A percentile compares a stretch with the other conserved stretches of the same genome.
Evolutionary conservation across 164 flowering plant genomes (phyloP).

Genomic region (Sedum album): DNA sequence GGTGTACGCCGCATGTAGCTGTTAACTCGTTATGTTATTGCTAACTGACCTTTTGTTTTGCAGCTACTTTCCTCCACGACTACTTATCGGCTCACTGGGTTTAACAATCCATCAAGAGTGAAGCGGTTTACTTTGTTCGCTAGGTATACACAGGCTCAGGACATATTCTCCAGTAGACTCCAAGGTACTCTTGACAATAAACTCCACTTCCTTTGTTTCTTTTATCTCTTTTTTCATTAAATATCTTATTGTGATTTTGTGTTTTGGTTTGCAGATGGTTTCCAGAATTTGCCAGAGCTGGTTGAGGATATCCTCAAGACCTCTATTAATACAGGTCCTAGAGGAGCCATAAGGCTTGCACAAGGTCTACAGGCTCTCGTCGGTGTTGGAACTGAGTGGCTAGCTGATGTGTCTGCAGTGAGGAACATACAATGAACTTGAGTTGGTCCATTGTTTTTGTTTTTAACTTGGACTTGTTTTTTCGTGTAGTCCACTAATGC

Average conservation of each 20-base stretch:
- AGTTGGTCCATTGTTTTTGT: neutral
- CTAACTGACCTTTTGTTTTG: neutral
- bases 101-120: slow-evolving; percentile 13
- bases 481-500: slow-evolving; percentile 44
- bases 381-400: slow-evolving; percentile 92
- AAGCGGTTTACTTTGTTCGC: slow-evolving; percentile 30
- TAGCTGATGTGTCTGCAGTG: slow-evolving; percentile 74
- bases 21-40: neutral
- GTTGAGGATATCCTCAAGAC: slow-evolving; percentile 88
- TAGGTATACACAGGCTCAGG: slow-evolving; percentile 56
- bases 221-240: neutral
- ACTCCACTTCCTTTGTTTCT: neutral
- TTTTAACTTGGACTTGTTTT: neutral
- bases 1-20: neutral
- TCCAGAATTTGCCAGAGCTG: slow-evolving; percentile 72
- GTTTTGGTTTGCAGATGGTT: slow-evolving; percentile 30
- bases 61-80: slow-evolving; percentile 26
- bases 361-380: slow-evolving; percentile 89
- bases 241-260: neutral
- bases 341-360: slow-evolving; percentile 71
- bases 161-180: slow-evolving; percentile 50
- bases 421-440: no score
- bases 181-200: slow-evolving; percentile 37
- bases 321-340: slow-evolving; percentile 85
- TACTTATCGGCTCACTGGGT: slow-evolving; percentile 16